A percentile compares a stretch with the other conserved stretches of the same genome.
Conservation (phyloP, 805 yeast genomes). For the Candida wancherniae region DNA sequence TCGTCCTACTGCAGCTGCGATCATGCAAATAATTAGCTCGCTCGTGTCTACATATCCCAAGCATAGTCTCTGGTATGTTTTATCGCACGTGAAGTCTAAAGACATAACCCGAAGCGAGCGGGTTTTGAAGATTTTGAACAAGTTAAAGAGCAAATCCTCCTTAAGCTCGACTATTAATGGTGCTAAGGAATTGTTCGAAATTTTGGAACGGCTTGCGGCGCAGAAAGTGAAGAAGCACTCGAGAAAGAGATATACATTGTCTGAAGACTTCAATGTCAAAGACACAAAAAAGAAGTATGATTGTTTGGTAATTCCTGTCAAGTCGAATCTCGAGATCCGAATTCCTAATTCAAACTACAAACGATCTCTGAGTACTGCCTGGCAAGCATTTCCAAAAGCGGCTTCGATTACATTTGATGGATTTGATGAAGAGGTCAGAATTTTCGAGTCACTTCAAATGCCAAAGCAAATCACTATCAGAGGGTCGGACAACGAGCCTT, state of each 20-base stretch:
- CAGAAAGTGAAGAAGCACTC: constrained; percentile 32
- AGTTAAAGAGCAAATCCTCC: constrained; percentile 11
- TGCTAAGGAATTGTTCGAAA: constrained; percentile 36
- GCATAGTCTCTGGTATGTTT: constrained; percentile 80
- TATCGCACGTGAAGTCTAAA: constrained; percentile 63
- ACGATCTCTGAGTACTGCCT: constrained; percentile 19
- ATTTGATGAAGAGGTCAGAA: constrained; percentile 63
- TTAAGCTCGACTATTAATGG: constrained; percentile 17
- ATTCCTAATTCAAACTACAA: constrained; percentile 45
- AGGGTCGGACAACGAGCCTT: constrained; percentile 75
- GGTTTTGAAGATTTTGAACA: constrained; percentile 21
- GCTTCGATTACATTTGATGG: constrained; percentile 48
- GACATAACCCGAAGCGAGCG: constrained; percentile 27
- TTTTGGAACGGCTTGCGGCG: constrained; percentile 41
- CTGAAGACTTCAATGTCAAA: constrained; percentile 37
- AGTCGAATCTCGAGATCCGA: constrained; percentile 61
- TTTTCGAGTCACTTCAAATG: constrained; percentile 78
- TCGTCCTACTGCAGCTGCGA: constrained; percentile 47
- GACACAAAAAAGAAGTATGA: constrained; percentile 27
- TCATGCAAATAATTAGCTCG: constrained; percentile 53
- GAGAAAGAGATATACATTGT: constrained; percentile 32
- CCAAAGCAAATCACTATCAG: constrained; percentile 73
- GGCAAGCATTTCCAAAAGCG: constrained; percentile 40
- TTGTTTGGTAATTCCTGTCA: constrained; percentile 68
- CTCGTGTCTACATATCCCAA: constrained; percentile 67